Conservation (phyloP, 176 grass and related monocot genomes). For the Lolium perenne region DNA sequence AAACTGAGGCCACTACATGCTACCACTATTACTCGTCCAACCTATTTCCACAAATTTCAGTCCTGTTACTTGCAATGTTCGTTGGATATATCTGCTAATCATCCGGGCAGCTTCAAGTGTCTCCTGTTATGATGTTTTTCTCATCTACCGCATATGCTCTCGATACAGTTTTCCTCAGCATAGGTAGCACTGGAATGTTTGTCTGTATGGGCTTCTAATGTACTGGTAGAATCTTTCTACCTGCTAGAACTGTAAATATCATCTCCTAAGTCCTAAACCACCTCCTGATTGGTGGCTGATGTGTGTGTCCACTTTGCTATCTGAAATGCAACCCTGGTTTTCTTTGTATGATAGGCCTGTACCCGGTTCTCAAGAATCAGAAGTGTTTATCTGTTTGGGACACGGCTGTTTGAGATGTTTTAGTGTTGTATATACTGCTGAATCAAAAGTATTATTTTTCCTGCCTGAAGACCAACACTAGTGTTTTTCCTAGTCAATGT, state of each 20-base stretch:
- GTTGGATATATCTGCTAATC: neutral
- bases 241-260: constrained; percentile 38
- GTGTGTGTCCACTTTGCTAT: constrained; percentile 2
- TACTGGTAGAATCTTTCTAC: constrained; percentile 20
- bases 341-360: neutral
- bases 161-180: neutral
- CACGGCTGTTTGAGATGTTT: neutral
- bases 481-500: neutral
- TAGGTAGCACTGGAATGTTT: neutral
- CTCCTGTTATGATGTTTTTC: neutral
- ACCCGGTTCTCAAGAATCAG: neutral
- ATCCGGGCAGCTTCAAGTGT: neutral
- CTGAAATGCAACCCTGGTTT: neutral
- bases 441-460: neutral
- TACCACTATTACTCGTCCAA: neutral
- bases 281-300: constrained; percentile 22
- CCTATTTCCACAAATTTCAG: neutral
- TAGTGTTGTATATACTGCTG: neutral
- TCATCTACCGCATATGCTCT: neutral
- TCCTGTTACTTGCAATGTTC: neutral
- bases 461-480: neutral
- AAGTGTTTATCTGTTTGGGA: neutral
- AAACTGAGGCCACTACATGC: neutral
- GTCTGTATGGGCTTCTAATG: constrained; percentile 3
- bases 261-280: neutral